Percentiles rank a stretch among this genome's conserved stretches.
These are phyloP conservation scores for Stachybotrys chlorohalonatus DNA, from an alignment of 2,329 filamentous ascomycete species.

Conservation along the genomic window DNA sequence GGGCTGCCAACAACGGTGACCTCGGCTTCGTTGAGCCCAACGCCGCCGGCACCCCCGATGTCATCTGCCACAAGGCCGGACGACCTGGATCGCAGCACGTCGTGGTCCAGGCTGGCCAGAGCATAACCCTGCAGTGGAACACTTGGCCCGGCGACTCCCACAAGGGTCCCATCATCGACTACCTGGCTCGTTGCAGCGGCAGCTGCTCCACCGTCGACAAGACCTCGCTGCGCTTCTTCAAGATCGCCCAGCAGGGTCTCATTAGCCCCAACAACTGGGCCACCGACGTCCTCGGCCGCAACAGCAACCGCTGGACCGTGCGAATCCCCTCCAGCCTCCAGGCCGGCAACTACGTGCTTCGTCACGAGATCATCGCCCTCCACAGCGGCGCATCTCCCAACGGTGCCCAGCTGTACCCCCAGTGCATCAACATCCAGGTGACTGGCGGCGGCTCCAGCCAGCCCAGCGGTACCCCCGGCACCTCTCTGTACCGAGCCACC, in stretches of 20 bases:
- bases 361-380: slow-evolving; percentile 46
- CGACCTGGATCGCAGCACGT: slow-evolving; percentile 29
- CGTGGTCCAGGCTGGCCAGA: slow-evolving; percentile 33
- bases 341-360: slow-evolving; percentile 44
- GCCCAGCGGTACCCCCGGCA: slow-evolving; percentile 23
- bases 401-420: slow-evolving; percentile 42
- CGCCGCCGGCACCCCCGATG: slow-evolving; percentile 22
- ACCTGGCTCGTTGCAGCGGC: slow-evolving; percentile 34
- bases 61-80: slow-evolving; percentile 38
- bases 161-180: slow-evolving; percentile 36
- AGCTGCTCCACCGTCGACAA: slow-evolving; percentile 31
- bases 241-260: slow-evolving; percentile 32
- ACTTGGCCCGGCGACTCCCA: slow-evolving; percentile 37
- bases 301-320: slow-evolving; percentile 42
- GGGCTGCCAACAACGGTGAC: not conserved
- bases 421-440: slow-evolving; percentile 42
- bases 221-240: slow-evolving; percentile 34
- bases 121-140: slow-evolving; percentile 38
- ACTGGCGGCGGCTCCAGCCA: slow-evolving; percentile 26
- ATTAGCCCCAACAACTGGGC: slow-evolving; percentile 27
- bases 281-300: slow-evolving; percentile 34
- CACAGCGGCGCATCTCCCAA: slow-evolving; percentile 32
- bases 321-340: slow-evolving; percentile 37
- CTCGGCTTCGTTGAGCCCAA: not conserved
- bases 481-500: slow-evolving; percentile 23